Evolutionary conservation across 2,329 filamentous ascomycete species (phyloP).

Genomic region (Phaeomoniella chlamydospora): DNA sequence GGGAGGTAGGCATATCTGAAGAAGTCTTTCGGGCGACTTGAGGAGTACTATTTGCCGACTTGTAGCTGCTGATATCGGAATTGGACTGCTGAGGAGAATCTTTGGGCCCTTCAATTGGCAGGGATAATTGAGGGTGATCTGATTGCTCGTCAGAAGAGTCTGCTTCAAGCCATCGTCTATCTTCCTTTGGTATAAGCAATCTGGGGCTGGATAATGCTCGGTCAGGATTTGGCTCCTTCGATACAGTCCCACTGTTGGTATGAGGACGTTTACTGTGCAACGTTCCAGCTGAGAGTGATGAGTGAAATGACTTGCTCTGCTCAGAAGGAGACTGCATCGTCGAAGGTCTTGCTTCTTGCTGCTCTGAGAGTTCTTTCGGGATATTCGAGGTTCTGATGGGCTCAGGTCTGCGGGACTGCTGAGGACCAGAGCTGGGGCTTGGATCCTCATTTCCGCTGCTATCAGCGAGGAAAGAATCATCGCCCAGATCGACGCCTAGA

Average conservation of each 20-base stretch:
- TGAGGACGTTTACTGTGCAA: not conserved
- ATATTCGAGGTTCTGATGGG: not conserved
- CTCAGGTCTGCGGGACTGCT: not conserved
- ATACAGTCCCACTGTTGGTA: not conserved
- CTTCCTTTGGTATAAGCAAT: not conserved
- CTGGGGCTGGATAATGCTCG: constrained; percentile 1
- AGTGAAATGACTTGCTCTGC: not conserved
- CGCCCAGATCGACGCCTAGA: constrained; percentile 7
- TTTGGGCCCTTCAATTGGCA: constrained; percentile 12
- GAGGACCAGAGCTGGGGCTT: constrained; percentile 1
- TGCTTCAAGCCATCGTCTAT: constrained; percentile 8
- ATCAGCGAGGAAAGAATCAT: constrained; percentile 19
- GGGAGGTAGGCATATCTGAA: not conserved
- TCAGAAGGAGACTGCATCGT: not conserved
- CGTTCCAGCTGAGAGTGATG: not conserved
- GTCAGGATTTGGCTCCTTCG: not conserved
- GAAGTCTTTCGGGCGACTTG: constrained; percentile 3
- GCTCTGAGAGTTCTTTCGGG: not conserved
- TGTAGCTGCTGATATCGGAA: constrained; percentile 27
- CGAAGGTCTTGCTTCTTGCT: not conserved
- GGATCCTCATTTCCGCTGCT: constrained; percentile 20
- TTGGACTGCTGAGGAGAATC: constrained; percentile 18
- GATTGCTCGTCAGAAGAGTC: constrained; percentile 12
- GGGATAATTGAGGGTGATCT: constrained; percentile 10
- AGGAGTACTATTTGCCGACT: constrained; percentile 28